Base-by-base conservation (phyloP, 208 protist species). In the Leishmania aethiopica region DNA sequence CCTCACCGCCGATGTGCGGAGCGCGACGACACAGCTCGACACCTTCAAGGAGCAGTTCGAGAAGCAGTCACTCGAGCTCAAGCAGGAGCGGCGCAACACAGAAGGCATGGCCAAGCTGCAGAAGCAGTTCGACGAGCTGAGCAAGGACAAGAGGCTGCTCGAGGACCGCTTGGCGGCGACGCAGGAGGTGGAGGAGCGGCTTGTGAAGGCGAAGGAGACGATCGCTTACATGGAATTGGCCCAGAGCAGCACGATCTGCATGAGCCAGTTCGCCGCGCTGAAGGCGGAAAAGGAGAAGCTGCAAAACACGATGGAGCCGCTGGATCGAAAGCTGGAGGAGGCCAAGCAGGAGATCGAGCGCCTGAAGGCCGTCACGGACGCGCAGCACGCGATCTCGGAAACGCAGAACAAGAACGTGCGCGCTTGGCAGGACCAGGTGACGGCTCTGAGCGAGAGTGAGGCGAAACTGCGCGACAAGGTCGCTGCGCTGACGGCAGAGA, bases 221-320 rank as follows among this genome's bases (percentile, higher is more conserved):
- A 96, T 97, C 75, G 93, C 93, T 2, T 96, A 93, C 78, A 96
- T 97, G 92, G 94, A 97, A 83, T 83, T 95, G 28, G 87, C 94
- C 62, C 89, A 96, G 88, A 92, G 87, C 75, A 87, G 85, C 60
- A 88, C 84, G 37, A 96, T 97, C 80, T 93, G 93, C 85, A 91
- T 95, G 88, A 94, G 88, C 73, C 91, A 97, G 84, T 97, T 92
- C 82, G 94, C 92, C 0, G 91, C 91, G 79, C 82, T 95, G 64
- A 91, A 95, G 79, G 86, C 94, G 59, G 86, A 90, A 77, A 92
- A 90, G 78, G 86, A 91, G 32, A 95, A 93, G 78, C 83, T 97
- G 60, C 86, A 93, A 74, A 89, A 94, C 85, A 91, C 86, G 8
- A 80, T 96, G 79, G 89, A 83, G 53, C 92, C 94, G 40, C 87